Conservation (phyloP, 2,329 filamentous ascomycete species). For the Clonostachys sp. region DNA sequence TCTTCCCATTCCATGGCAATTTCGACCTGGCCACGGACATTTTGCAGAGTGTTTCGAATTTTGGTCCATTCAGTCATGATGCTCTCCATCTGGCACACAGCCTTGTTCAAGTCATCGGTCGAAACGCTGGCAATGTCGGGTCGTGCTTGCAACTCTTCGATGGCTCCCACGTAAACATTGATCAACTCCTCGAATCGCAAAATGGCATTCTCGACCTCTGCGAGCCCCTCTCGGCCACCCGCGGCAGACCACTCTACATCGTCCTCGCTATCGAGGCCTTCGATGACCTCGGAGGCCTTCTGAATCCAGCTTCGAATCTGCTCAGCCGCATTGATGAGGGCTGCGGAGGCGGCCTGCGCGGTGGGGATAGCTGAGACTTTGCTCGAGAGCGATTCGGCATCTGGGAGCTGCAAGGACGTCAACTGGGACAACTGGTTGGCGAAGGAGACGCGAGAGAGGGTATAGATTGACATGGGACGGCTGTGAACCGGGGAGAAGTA, state of each 20-base stretch:
- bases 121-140: conserved; percentile 70
- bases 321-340: conserved; percentile 80
- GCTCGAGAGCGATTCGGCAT: conserved; percentile 76
- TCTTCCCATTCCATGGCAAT: conserved; percentile 99
- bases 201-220: conserved; percentile 71
- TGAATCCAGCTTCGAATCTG: conserved; percentile 93
- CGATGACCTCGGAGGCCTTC: conserved; percentile 85
- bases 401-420: conserved; percentile 83
- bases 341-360: conserved; percentile 76
- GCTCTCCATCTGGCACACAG: conserved; percentile 84
- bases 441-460: conserved; percentile 86
- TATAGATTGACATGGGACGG: conserved; percentile 85
- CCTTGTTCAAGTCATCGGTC: conserved; percentile 63
- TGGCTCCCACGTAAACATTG: conserved; percentile 89
- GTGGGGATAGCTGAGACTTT: conserved; percentile 83
- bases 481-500: conserved; percentile 66
- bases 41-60: conserved; percentile 73
- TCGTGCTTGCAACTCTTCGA: conserved; percentile 82
- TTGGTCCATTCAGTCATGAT: conserved; percentile 81
- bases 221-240: conserved; percentile 76
- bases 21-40: conserved; percentile 85
- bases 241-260: conserved; percentile 96
- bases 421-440: conserved; percentile 89
- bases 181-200: conserved; percentile 82
- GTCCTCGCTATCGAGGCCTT: conserved; percentile 87